phyloP scores from a whole-genome alignment of 2,329 filamentous ascomycete species.

The Cytospora piceicola region DNA sequence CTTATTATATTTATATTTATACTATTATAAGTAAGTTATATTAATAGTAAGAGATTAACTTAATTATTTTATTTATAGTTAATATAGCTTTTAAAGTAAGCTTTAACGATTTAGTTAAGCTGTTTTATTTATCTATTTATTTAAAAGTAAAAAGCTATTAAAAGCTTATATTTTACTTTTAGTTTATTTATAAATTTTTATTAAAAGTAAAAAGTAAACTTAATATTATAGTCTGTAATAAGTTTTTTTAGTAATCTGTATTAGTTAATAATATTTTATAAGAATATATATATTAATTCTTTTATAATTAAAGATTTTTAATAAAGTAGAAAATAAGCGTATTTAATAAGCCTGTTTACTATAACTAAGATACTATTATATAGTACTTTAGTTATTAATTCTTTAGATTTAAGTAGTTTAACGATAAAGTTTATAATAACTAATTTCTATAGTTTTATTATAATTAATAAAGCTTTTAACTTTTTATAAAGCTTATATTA shows the following conservation, averaged over 20 bases:
- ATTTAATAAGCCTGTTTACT: not conserved
- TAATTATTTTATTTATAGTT: slow-evolving; percentile 9
- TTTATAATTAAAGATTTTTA: not conserved
- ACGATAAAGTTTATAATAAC: slow-evolving; percentile 12
- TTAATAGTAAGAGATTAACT: not conserved
- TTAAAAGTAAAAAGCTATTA: not conserved
- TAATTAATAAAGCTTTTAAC: not conserved
- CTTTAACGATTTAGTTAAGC: not conserved
- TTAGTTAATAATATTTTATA: not conserved
- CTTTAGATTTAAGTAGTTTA: not conserved
- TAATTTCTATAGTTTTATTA: not conserved
- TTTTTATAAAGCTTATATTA: not conserved
- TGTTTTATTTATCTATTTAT: not conserved
- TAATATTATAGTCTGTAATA: not conserved
- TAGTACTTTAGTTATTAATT: not conserved
- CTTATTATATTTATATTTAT: not conserved
- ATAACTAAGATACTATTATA: not conserved
- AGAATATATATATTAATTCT: not conserved
- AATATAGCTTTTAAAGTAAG: slow-evolving; percentile 3
- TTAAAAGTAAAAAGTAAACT: not conserved
- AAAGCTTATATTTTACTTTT: not conserved
- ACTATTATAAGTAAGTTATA: not conserved
- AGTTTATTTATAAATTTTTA: not conserved
- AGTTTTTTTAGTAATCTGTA: not conserved
- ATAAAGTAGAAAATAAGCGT: not conserved